Conservation (phyloP, 352 stramenopile genomes). For the Pythium aquatile region DNA sequence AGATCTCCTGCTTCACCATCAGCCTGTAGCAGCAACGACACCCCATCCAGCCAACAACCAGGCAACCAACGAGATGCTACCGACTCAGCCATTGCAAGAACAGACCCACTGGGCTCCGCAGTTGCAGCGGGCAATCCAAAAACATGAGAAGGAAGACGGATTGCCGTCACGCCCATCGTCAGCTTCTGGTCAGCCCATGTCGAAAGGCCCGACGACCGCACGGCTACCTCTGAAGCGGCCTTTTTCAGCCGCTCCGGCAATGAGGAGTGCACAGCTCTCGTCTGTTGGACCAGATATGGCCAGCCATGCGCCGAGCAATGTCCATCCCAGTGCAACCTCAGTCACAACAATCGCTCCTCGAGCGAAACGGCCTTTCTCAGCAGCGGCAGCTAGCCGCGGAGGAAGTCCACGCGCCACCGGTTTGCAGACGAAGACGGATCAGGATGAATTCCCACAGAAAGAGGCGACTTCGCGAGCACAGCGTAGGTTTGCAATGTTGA, state of each 20-base stretch:
- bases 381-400: constrained; percentile 2
- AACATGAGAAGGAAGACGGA: background rate
- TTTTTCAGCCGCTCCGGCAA: constrained; percentile 16
- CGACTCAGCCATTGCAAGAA: background rate
- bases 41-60: constrained; percentile 3
- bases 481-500: background rate
- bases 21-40: background rate
- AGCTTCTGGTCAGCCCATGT: background rate
- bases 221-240: constrained; percentile 14
- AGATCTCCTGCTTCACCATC: constrained; percentile 1
- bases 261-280: background rate
- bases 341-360: background rate
- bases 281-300: background rate
- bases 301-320: background rate
- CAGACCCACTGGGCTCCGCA: background rate
- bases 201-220: background rate
- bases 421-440: background rate
- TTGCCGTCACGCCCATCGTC: background rate
- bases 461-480: background rate
- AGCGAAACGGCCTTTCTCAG: constrained; percentile 19
- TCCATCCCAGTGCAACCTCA: background rate
- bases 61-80: background rate
- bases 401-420: constrained; percentile 1
- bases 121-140: constrained; percentile 1
- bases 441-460: background rate